These are phyloP conservation scores for Termitomyces sp. DNA, from an alignment of 768 basidiomycete species.

Conservation along the genomic window DNA sequence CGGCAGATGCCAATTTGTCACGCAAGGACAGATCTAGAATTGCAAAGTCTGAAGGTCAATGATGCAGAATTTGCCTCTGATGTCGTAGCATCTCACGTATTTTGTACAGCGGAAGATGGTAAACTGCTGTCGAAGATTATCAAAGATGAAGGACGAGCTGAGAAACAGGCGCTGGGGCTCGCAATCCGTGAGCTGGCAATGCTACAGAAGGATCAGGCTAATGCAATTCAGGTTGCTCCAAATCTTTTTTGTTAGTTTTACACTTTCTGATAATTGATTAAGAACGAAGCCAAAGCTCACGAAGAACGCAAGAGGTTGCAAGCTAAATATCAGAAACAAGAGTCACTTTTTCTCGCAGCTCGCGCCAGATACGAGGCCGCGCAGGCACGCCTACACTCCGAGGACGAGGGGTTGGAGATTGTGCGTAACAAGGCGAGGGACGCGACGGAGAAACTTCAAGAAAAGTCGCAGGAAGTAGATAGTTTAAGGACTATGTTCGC, in stretches of 20 bases:
- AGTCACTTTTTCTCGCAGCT: slow-evolving; percentile 56
- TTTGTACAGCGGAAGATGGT: slow-evolving; percentile 45
- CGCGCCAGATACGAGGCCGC: slow-evolving; percentile 54
- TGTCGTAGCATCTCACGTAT: background rate
- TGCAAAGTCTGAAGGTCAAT: slow-evolving; percentile 43
- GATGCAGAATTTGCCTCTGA: background rate
- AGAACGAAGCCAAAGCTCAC: slow-evolving; percentile 60
- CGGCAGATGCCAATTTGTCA: slow-evolving; percentile 43
- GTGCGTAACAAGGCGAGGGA: slow-evolving; percentile 49
- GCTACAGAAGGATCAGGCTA: slow-evolving; percentile 67
- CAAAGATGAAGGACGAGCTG: slow-evolving; percentile 61
- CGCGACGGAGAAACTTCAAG: slow-evolving; percentile 56
- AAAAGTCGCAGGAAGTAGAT: slow-evolving; percentile 74
- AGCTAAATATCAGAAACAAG: slow-evolving; percentile 54
- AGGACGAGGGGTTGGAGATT: slow-evolving; percentile 44
- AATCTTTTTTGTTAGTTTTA: background rate
- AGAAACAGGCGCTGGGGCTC: slow-evolving; percentile 54
- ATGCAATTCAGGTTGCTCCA: slow-evolving; percentile 48
- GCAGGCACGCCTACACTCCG: slow-evolving; percentile 39
- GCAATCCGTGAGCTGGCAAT: slow-evolving; percentile 62
- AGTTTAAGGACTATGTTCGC: slow-evolving; percentile 57
- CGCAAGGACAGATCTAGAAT: slow-evolving; percentile 50
- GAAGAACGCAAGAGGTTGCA: slow-evolving; percentile 48
- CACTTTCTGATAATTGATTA: background rate
- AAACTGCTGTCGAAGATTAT: slow-evolving; percentile 66